Conservation (phyloP, 495 filamentous ascomycete genomes). For the Lophiotrema nucula region DNA sequence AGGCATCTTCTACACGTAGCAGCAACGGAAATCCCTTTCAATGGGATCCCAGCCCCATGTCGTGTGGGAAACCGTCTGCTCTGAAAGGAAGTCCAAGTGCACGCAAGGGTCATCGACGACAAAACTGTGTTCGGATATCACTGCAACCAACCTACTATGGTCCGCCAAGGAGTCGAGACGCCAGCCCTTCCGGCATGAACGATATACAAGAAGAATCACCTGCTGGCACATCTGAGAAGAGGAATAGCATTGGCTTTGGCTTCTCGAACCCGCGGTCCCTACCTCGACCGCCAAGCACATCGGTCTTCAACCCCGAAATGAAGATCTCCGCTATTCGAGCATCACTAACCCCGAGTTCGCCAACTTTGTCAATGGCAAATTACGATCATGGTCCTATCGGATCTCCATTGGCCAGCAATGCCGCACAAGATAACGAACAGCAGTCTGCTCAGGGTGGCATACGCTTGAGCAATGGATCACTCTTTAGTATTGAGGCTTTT, state of each 20-base stretch:
- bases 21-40: conserved; percentile 35
- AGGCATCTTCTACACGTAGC: conserved; percentile 29
- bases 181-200: conserved; percentile 36
- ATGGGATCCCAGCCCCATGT: conserved; percentile 27
- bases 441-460: not conserved
- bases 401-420: not conserved
- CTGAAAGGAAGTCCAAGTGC: conserved; percentile 33
- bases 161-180: conserved; percentile 33
- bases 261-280: conserved; percentile 27
- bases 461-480: conserved; percentile 22
- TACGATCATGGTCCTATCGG: conserved; percentile 2
- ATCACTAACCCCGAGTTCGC: conserved; percentile 36
- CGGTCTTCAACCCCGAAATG: conserved; percentile 32
- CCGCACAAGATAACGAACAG: not conserved
- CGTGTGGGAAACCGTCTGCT: conserved; percentile 28
- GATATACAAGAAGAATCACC: conserved; percentile 36
- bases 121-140: conserved; percentile 32
- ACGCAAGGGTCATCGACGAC: conserved; percentile 27
- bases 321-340: conserved; percentile 32
- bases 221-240: conserved; percentile 5
- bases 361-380: conserved; percentile 32
- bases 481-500: conserved; percentile 35
- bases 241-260: conserved; percentile 11
- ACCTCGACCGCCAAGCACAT: conserved; percentile 29
- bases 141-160: conserved; percentile 39